Conservation (phyloP, 805 yeast species). For the Suhomyces vadensis region DNA sequence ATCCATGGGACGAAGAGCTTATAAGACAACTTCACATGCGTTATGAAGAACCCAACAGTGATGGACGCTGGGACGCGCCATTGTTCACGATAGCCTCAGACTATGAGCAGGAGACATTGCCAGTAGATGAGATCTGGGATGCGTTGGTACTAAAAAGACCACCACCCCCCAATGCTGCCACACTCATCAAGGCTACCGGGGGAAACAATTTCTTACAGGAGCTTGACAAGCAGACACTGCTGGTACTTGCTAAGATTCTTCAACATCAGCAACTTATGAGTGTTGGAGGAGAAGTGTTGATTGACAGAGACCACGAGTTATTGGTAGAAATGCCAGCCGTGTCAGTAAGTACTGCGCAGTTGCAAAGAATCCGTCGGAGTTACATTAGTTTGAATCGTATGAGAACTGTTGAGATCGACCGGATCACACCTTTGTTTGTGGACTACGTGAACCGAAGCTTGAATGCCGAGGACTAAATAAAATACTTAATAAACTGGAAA, state of each 20-base stretch:
- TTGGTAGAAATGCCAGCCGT: constrained; percentile 63
- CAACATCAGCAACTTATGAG: constrained; percentile 58
- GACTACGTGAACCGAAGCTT: constrained; percentile 74
- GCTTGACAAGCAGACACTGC: constrained; percentile 69
- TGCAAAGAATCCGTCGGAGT: constrained; percentile 82
- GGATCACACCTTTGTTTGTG: constrained; percentile 72
- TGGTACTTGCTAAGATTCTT: constrained; percentile 60
- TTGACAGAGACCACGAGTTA: constrained; percentile 45
- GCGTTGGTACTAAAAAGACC: constrained; percentile 60
- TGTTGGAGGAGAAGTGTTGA: constrained; percentile 51
- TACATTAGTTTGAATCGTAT: constrained; percentile 80
- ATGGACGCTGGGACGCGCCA: constrained; percentile 93
- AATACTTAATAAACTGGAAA: background rate
- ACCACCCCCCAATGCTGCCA: constrained; percentile 81
- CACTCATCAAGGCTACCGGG: constrained; percentile 76
- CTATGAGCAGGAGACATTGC: constrained; percentile 48
- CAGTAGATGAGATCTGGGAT: constrained; percentile 68
- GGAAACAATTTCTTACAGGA: constrained; percentile 75
- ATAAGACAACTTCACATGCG: constrained; percentile 73
- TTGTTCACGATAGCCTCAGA: constrained; percentile 66
- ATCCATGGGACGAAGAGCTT: constrained; percentile 65
- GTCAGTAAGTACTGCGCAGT: constrained; percentile 66
- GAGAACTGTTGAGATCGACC: constrained; percentile 65
- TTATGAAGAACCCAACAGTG: constrained; percentile 89
- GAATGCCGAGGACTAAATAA: constrained; percentile 26